Percentiles rank a stretch among this genome's conserved stretches.
phyloP scores from a whole-genome alignment of 2,329 filamentous ascomycete genomes.

The Alternaria arbusti region DNA sequence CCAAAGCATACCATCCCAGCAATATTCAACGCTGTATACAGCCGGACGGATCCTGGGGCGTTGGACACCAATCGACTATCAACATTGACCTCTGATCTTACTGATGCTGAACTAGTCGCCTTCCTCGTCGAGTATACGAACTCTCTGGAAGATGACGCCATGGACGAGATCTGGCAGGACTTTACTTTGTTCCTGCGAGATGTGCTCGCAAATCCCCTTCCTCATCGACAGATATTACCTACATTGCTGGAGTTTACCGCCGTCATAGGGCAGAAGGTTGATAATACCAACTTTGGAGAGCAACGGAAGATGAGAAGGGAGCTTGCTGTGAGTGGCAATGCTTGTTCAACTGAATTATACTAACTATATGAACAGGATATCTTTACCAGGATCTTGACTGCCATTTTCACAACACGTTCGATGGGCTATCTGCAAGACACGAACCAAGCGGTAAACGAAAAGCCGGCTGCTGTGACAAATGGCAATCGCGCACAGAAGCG shows the following conservation, averaged over 20 bases:
- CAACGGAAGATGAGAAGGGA: conserved; percentile 91
- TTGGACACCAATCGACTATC: conserved; percentile 83
- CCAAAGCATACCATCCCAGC: conserved; percentile 92
- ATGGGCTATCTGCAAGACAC: conserved; percentile 71
- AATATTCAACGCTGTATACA: conserved; percentile 95
- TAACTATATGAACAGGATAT: conserved; percentile 68
- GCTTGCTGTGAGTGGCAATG: conserved; percentile 69
- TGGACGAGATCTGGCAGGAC: conserved; percentile 98
- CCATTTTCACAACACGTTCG: conserved; percentile 91
- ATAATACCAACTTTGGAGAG: conserved; percentile 97
- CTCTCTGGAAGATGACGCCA: conserved; percentile 92
- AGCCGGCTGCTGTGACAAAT: conserved; percentile 29
- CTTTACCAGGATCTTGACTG: conserved; percentile 84
- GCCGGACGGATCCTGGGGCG: conserved; percentile 82
- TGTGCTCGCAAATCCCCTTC: conserved; percentile 89
- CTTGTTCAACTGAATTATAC: not conserved
- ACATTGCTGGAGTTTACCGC: conserved; percentile 86
- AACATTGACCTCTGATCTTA: conserved; percentile 83
- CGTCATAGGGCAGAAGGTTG: conserved; percentile 90
- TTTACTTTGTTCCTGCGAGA: conserved; percentile 91
- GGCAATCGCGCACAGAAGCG: conserved; percentile 52
- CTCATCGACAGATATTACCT: conserved; percentile 88
- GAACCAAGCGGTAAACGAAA: conserved; percentile 40
- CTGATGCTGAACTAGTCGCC: conserved; percentile 81
- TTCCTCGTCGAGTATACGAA: conserved; percentile 91